Evolutionary conservation across 495 filamentous ascomycete genomes (phyloP).

Genomic region (Trypethelium eluteriae): DNA sequence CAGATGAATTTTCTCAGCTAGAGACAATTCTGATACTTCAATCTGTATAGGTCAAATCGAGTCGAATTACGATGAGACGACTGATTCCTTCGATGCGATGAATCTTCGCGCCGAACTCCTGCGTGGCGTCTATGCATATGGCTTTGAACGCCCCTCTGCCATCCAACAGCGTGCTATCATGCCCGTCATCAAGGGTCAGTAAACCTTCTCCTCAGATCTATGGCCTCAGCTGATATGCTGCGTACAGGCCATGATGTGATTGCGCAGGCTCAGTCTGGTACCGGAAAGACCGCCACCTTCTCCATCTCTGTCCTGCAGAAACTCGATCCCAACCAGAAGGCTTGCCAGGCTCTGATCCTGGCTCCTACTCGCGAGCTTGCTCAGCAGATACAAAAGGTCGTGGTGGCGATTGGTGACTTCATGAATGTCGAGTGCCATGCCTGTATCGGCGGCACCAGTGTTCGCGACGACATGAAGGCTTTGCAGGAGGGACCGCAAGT

Average conservation of each 20-base stretch:
- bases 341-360: conserved; percentile 89
- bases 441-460: conserved; percentile 96
- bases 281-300: conserved; percentile 98
- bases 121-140: conserved; percentile 98
- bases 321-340: conserved; percentile 86
- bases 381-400: conserved; percentile 98
- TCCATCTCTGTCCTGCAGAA: conserved; percentile 97
- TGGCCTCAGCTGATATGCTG: conserved; percentile 12
- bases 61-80: conserved; percentile 99
- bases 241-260: conserved; percentile 87
- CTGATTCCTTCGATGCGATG: conserved; percentile 98
- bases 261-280: conserved; percentile 97
- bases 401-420: conserved; percentile 97
- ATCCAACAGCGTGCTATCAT: conserved; percentile 99
- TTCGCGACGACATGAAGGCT: conserved; percentile 94
- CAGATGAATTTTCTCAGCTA: not conserved
- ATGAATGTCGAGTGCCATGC: conserved; percentile 99
- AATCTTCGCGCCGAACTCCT: conserved; percentile 91
- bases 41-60: conserved; percentile 78
- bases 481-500: conserved; percentile 94
- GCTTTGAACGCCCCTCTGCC: conserved; percentile 98
- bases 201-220: conserved; percentile 11
- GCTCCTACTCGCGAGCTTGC: conserved; percentile 96
- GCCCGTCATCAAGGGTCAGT: conserved; percentile 98
- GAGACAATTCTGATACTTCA: not conserved